Base-by-base conservation (phyloP, 169 alveolate species). In the Plasmodium ovale region DNA sequence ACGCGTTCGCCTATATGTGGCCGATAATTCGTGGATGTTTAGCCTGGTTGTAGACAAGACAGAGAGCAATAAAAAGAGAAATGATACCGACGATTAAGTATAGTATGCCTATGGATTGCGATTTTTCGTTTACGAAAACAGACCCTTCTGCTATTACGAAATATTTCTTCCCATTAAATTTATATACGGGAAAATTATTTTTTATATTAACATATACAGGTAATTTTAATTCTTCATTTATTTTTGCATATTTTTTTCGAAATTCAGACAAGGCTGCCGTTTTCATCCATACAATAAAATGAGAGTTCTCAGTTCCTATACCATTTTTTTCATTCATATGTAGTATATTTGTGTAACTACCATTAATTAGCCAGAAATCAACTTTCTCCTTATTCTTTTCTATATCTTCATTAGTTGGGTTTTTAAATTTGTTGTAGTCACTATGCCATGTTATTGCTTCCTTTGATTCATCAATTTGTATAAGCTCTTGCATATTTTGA, bases 231-330 rank as follows among this genome's bases (percentile, higher is more conserved):
- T 93, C 95, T 5, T 89, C 93, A 39, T 89, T 87, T 37, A 95
- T 65, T 44, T 87, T 88, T 0, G 96, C 97, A 87, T 95, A 95
- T 70, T 93, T 54, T 73, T 95, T 95, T 42, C 94, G 72, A 59
- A 95, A 92, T n/a, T 88, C 68, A 37, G 94, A 82, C 53, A 94
- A 88, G 1, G 97, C 94, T 12, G 97, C 87, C 39, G 94, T 92
- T 35, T 93, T 95, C 95, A 95, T 92, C 97, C 97, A 95, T 51
- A 93, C 96, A 21, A 94, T 79, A 71, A 95, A 93, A 74, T 95
- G 97, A 53, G 95, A 94, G 42, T 95, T 95, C 56, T 94, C 95
- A 14, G 94, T 68, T n/a, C 96, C 96, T 25, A 65, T 74, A 0
- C 97, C 97, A n/a, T 93, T 84, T 64, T 71, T 58, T n/a, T 94